phyloP scores from a whole-genome alignment of 2,329 filamentous ascomycete genomes.

The Drechslera avenae region DNA sequence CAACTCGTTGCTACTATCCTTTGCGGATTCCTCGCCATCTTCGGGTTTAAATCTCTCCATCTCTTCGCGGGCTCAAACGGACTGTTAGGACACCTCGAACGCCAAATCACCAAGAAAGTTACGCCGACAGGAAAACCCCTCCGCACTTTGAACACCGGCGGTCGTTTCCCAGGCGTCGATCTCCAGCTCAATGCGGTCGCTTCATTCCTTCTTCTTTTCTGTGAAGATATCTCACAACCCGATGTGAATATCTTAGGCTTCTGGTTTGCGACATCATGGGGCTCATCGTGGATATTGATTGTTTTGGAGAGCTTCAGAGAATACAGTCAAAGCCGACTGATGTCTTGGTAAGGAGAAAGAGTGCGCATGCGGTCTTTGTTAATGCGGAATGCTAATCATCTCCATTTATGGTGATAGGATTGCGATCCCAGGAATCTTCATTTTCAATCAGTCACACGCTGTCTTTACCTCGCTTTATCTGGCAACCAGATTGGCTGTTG shows the following conservation, averaged over 20 bases:
- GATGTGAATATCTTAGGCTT: not conserved
- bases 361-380: not conserved
- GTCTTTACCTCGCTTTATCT: slow-evolving; percentile 1
- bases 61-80: not conserved
- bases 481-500: not conserved
- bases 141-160: not conserved
- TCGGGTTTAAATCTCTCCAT: not conserved
- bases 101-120: not conserved
- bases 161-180: not conserved
- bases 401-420: not conserved
- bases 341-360: not conserved
- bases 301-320: slow-evolving; percentile 1
- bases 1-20: not conserved
- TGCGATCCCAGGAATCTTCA: not conserved
- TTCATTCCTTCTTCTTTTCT: not conserved
- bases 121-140: not conserved
- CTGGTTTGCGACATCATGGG: not conserved
- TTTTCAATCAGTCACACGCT: slow-evolving; percentile 1
- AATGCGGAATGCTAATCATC: not conserved
- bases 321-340: not conserved
- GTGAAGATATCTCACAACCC: not conserved
- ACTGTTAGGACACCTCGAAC: not conserved
- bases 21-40: not conserved
- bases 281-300: not conserved
- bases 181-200: slow-evolving; percentile 1